These are phyloP conservation scores for Gossypium gossypioides DNA, from an alignment of 441 rosid species.

Conservation along the genomic window DNA sequence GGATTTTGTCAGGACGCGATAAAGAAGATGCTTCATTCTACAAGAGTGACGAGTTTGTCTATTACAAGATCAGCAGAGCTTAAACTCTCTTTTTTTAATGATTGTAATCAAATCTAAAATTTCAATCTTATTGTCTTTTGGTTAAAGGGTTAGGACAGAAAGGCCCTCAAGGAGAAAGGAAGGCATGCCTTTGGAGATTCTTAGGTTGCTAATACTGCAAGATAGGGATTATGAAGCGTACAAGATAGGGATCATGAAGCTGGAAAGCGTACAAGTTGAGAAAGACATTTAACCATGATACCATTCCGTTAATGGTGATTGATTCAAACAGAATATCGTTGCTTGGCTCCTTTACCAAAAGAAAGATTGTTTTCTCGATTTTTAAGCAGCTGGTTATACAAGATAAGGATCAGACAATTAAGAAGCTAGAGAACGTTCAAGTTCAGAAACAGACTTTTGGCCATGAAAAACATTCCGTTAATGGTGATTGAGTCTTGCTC, in stretches of 20 bases:
- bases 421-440: neutral
- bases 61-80: neutral
- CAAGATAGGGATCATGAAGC: too few species aligned
- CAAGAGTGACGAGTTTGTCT: neutral
- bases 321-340: too few species aligned
- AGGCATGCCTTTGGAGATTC: neutral
- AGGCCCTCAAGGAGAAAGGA: neutral
- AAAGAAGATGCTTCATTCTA: conserved; percentile 25
- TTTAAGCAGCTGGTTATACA: too few species aligned
- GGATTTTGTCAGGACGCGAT: conserved; percentile 17
- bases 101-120: too few species aligned
- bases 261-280: too few species aligned
- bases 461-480: neutral
- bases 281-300: too few species aligned
- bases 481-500: neutral
- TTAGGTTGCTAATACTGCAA: neutral
- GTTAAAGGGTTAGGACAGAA: neutral
- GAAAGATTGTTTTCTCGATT: too few species aligned
- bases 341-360: too few species aligned
- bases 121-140: neutral
- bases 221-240: neutral
- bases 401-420: neutral
- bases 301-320: too few species aligned
- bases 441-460: neutral
- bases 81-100: too few species aligned